Evolutionary conservation across 495 filamentous ascomycete species (phyloP).

Genomic region (Lentithecium fluviatile): DNA sequence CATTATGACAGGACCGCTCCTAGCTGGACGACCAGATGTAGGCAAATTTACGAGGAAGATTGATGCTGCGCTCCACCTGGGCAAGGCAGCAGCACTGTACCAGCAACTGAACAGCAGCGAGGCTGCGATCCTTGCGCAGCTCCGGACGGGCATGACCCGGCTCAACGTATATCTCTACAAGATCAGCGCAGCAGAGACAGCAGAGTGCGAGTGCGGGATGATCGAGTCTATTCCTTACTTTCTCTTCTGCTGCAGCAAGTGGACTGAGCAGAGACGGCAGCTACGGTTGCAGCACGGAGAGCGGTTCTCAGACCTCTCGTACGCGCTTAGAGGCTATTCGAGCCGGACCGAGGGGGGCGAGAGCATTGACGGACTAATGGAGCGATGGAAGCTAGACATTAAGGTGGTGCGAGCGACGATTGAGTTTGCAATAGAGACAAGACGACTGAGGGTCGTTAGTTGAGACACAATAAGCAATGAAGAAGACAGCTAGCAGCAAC

Average conservation of each 20-base stretch:
- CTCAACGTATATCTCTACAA: constrained; percentile 3
- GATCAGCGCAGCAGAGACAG: constrained; percentile 1
- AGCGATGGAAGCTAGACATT: no score
- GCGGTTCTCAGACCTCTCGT: constrained; percentile 21
- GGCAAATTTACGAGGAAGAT: constrained; percentile 19
- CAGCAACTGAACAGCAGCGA: constrained; percentile 18
- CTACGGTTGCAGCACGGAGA: constrained; percentile 20
- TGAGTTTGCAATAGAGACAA: no score
- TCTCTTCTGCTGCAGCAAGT: constrained; percentile 7
- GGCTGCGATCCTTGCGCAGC: constrained; percentile 10
- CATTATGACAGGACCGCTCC: background rate
- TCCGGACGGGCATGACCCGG: background rate
- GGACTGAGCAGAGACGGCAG: constrained; percentile 3
- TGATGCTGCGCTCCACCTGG: constrained; percentile 20
- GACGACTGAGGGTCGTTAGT: no score
- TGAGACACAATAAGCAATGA: no score
- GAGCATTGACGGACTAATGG: constrained; percentile 19
- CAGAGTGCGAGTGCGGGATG: constrained; percentile 2
- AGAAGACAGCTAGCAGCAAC: no score
- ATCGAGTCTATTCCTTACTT: constrained; percentile 1
- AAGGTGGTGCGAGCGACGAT: no score
- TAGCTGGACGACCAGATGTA: background rate
- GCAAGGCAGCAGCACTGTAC: constrained; percentile 12
- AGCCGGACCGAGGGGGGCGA: constrained; percentile 16
- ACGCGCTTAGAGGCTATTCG: constrained; percentile 20